A percentile compares a stretch with the other conserved stretches of the same genome.
These are phyloP conservation scores for Lyophyllum atratum DNA, from an alignment of 768 basidiomycete species.

Conservation along the genomic window DNA sequence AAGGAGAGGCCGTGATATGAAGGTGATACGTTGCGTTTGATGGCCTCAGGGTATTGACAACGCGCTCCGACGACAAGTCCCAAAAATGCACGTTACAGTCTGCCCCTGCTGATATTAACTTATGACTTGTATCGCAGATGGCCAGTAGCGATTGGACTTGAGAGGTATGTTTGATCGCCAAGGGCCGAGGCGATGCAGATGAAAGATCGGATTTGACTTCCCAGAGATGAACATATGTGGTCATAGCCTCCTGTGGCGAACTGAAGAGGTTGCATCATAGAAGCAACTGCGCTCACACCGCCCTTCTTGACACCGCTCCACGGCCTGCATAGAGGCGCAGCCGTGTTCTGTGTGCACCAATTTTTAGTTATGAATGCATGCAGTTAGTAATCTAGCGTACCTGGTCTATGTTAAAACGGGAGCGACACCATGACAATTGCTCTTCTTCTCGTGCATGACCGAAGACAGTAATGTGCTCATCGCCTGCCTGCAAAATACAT, in stretches of 20 bases:
- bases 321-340: slow-evolving; percentile 23
- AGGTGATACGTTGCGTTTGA: slow-evolving; percentile 47
- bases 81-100: slow-evolving; percentile 47
- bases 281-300: slow-evolving; percentile 44
- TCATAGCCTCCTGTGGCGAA: slow-evolving; percentile 55
- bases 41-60: slow-evolving; percentile 38
- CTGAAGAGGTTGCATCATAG: slow-evolving; percentile 39
- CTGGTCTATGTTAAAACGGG: slow-evolving; percentile 16
- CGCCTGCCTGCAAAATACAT: slow-evolving; percentile 32
- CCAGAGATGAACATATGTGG: slow-evolving; percentile 51
- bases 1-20: slow-evolving; percentile 37
- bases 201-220: slow-evolving; percentile 34
- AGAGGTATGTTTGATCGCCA: slow-evolving; percentile 45
- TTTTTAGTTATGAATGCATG: background rate
- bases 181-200: slow-evolving; percentile 26
- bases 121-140: slow-evolving; percentile 45
- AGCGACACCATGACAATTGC: slow-evolving; percentile 29
- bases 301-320: slow-evolving; percentile 36
- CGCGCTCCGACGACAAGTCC: slow-evolving; percentile 48
- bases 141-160: slow-evolving; percentile 44
- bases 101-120: slow-evolving; percentile 48
- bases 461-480: slow-evolving; percentile 30
- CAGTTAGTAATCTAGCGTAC: slow-evolving; percentile 20
- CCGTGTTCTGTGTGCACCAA: slow-evolving; percentile 2
- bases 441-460: slow-evolving; percentile 39